Evolutionary conservation across 768 basidiomycete genomes (phyloP).

Genomic region (Pulveroboletus ravenelii): DNA sequence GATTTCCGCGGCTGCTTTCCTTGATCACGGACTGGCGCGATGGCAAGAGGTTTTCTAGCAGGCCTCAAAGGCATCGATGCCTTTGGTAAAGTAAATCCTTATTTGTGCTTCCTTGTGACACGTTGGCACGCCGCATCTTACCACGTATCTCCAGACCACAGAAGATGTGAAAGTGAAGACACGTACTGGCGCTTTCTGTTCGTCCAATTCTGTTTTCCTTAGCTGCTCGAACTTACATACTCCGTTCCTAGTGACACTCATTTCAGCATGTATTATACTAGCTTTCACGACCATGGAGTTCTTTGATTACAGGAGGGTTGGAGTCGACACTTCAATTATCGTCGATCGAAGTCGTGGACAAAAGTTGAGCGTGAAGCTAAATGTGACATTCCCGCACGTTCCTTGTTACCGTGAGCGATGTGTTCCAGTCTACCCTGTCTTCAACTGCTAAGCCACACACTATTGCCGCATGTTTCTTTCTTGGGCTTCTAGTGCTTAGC

Average conservation of each 20-base stretch:
- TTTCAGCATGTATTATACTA: constrained; percentile 89
- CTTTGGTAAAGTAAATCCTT: constrained; percentile 84
- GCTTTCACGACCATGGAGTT: constrained; percentile 92
- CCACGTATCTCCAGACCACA: constrained; percentile 61
- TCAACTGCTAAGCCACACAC: not conserved
- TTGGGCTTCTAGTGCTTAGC: constrained; percentile 65
- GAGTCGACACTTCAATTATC: constrained; percentile 84
- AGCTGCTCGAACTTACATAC: constrained; percentile 6
- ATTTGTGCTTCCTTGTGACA: constrained; percentile 1
- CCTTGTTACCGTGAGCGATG: constrained; percentile 87
- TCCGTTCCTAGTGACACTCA: constrained; percentile 67
- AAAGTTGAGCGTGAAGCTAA: constrained; percentile 86
- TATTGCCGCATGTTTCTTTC: not conserved
- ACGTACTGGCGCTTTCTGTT: constrained; percentile 85
- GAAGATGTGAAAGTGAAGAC: constrained; percentile 99
- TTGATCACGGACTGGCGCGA: constrained; percentile 30
- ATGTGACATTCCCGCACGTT: constrained; percentile 92
- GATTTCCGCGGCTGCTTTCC: constrained; percentile 10
- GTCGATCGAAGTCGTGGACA: constrained; percentile 96
- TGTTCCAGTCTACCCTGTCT: not conserved
- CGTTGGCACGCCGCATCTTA: constrained; percentile 7
- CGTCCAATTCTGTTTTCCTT: constrained; percentile 28
- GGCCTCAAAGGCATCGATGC: constrained; percentile 92
- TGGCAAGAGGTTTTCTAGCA: constrained; percentile 76
- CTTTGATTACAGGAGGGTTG: constrained; percentile 86